Evolutionary conservation across 306 rosid genomes (phyloP), one percentile per base, ranked within the genome.

Genomic region (Chamaecrista fasciculata): DNA sequence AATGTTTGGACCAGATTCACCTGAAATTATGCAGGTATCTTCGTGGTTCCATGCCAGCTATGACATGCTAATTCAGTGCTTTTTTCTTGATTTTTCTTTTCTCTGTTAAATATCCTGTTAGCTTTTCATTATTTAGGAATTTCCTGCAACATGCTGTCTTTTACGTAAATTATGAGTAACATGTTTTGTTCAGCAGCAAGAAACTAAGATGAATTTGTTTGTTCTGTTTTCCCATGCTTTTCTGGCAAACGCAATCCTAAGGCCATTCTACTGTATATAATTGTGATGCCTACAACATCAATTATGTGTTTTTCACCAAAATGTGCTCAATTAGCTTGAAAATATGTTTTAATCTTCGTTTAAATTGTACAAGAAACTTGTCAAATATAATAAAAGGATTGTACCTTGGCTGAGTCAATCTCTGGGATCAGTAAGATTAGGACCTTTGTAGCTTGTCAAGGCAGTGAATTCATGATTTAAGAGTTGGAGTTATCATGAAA

Each of bases 1-100:
- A 61, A 94, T 94, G 97, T 85, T 89, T 52, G 99, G 99, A 12
- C 97, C 97, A 11, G 99, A 94, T 84, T 79, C 99, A 0, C 87
- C 99, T 78, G 99, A 94, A 85, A 85, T 94, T 76, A 65, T 94
- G 44, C 99, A 94, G 99, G 99, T 90, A 83, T 52, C 23, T 23
- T 59, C 6, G 36, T 67, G 70, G 33, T 47, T 76, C 29, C 62
- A 31, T 60, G 34, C 44, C 24, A 34, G 33, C 66, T 37, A 51
- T 56, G 68, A 31, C 66, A 70, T 52, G 52, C 34, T 50, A 24
- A 19, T 62, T 39, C 16, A 47, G 23, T 50, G 56, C 26, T 47
- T 37, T 37, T 14, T 18, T 29, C 9, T 21, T n/a, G n/a, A n/a
- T n/a, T n/a, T n/a, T n/a, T n/a, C n/a, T 24, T 43, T 40, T 50